phyloP scores from a whole-genome alignment of 202 grass and related monocot genomes.

The Dendrocalamus latiflorus region DNA sequence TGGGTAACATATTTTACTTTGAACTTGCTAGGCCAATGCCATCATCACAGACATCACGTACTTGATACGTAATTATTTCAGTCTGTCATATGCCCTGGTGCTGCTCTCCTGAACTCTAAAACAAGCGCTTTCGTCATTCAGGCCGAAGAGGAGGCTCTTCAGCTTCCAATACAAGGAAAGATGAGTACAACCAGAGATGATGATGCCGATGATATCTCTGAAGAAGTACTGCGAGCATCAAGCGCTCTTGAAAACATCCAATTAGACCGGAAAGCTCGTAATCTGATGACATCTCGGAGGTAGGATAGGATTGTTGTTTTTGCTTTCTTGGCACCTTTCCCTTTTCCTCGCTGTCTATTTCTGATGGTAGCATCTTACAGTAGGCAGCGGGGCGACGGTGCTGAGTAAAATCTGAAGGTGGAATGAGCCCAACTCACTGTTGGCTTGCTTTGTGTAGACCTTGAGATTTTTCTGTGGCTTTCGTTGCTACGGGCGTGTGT shows the following conservation, averaged over 20 bases:
- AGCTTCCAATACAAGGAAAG: constrained; percentile 61
- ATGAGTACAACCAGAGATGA: constrained; percentile 93
- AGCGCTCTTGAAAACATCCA: no score
- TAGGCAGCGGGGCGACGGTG: constrained; percentile 41
- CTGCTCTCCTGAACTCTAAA: background rate
- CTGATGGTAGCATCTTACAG: background rate
- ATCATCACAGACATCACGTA: constrained; percentile 62
- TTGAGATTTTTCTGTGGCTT: no score
- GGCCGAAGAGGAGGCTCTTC: constrained; percentile 53
- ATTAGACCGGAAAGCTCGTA: no score
- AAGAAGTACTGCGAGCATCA: constrained; percentile 68
- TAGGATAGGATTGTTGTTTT: background rate
- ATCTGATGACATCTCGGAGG: constrained; percentile 62
- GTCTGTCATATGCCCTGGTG: background rate
- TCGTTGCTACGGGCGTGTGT: background rate
- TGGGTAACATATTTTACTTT: constrained; percentile 26
- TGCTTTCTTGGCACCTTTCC: background rate
- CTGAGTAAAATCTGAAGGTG: constrained; percentile 27
- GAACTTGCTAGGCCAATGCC: constrained; percentile 49
- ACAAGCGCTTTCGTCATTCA: constrained; percentile 8
- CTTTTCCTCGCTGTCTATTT: background rate
- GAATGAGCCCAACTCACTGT: background rate
- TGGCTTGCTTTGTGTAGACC: background rate
- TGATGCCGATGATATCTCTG: constrained; percentile 67
- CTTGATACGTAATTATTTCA: background rate